Percentiles rank a stretch among this genome's conserved stretches.
Conservation (phyloP, 176 grass and related monocot genomes). For the Oryza meyeriana region DNA sequence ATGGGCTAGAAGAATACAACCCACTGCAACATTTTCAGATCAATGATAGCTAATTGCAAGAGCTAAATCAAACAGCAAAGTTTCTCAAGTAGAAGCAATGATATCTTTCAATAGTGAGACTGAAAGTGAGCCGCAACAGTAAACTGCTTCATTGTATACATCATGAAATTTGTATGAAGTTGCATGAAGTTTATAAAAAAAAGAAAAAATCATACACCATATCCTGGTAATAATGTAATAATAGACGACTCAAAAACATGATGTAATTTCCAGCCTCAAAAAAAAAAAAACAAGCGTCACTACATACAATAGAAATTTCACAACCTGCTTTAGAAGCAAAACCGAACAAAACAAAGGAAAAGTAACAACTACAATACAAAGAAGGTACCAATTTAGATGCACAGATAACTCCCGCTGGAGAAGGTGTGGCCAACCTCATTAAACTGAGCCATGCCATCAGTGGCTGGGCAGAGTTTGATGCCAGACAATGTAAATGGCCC, state of each 20-base stretch:
- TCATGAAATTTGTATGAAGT: background rate
- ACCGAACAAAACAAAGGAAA: slow-evolving; percentile 6
- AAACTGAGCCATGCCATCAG: slow-evolving; percentile 64
- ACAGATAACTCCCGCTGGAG: slow-evolving; percentile 79
- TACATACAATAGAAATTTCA: slow-evolving; percentile 47
- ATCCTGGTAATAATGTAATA: slow-evolving; percentile 24
- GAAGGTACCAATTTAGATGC: slow-evolving; percentile 65
- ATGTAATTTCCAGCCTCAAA: slow-evolving; percentile 35
- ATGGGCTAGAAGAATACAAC: background rate
- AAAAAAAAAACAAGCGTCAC: slow-evolving; percentile 25
- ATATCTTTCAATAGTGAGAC: background rate
- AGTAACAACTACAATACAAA: slow-evolving; percentile 30
- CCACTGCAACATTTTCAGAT: background rate
- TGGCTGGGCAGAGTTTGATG: slow-evolving; percentile 68
- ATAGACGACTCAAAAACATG: slow-evolving; percentile 22
- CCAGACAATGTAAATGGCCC: slow-evolving; percentile 80
- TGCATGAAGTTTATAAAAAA: background rate
- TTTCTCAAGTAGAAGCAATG: background rate
- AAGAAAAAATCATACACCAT: slow-evolving; percentile 12
- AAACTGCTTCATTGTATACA: background rate
- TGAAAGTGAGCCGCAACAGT: background rate
- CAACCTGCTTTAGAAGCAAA: slow-evolving; percentile 47
- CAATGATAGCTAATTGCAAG: background rate
- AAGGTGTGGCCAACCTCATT: slow-evolving; percentile 83
- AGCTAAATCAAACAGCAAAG: background rate